Percentiles rank a stretch among this genome's conserved stretches.
Conservation (phyloP, 108 stramenopile genomes). For the Schizochytrium sp. region DNA sequence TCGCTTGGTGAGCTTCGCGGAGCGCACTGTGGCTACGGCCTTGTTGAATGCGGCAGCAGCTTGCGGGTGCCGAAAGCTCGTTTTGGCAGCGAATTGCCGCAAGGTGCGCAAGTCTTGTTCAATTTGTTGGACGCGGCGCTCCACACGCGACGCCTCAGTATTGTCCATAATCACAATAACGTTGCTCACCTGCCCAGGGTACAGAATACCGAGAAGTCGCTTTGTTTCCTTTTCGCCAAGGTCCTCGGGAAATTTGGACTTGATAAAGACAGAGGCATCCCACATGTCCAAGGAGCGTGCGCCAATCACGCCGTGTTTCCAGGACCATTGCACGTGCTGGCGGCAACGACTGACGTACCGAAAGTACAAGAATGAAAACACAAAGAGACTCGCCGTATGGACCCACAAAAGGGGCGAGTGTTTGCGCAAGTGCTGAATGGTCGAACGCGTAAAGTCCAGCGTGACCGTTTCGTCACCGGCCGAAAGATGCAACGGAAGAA, state of each 20-base stretch:
- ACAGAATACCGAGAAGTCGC: not conserved
- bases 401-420: conserved; percentile 1
- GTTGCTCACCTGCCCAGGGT: not conserved
- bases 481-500: not conserved
- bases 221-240: not conserved
- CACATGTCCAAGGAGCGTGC: not conserved
- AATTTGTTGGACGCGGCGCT: not conserved
- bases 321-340: conserved; percentile 15
- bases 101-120: not conserved
- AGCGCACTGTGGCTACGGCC: not conserved
- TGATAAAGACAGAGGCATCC: conserved; percentile 7
- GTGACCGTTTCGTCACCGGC: not conserved
- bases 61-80: not conserved
- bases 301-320: conserved; percentile 7
- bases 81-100: not conserved
- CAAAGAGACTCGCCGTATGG: not conserved
- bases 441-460: not conserved
- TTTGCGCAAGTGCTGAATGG: conserved; percentile 4
- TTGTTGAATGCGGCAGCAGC: not conserved
- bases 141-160: not conserved
- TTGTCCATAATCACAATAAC: not conserved
- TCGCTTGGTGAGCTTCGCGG: not conserved
- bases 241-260: not conserved
- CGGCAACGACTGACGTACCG: not conserved
- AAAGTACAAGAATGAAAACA: not conserved